Evolutionary conservation across 140 eudicot species (phyloP).

Genomic region (Cichorium intybus): DNA sequence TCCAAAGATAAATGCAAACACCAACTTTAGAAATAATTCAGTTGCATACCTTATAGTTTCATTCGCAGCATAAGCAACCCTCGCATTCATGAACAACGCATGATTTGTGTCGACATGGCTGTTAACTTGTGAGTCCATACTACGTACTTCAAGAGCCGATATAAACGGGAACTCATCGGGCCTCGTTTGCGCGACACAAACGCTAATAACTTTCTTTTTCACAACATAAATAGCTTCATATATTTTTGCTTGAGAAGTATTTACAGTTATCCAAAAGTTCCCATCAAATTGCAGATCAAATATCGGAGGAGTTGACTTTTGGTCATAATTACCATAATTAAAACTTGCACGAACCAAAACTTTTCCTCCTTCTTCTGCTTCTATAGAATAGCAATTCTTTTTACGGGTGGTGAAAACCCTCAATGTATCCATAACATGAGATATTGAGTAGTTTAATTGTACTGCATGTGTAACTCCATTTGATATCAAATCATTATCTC

Average conservation of each 20-base stretch:
- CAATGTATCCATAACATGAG: constrained; percentile 45
- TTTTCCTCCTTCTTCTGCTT: constrained; percentile 20
- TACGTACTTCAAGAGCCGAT: constrained; percentile 54
- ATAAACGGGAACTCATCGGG: constrained; percentile 51
- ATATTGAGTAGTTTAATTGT: constrained; percentile 28
- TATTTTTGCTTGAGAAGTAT: neutral
- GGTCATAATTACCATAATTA: constrained; percentile 63
- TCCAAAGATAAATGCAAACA: neutral
- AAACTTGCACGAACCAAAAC: constrained; percentile 47
- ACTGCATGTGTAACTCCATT: constrained; percentile 39
- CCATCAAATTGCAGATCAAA: constrained; percentile 63
- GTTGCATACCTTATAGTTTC: constrained; percentile 39
- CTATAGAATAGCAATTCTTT: constrained; percentile 49
- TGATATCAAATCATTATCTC: constrained; percentile 34
- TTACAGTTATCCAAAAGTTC: constrained; percentile 45
- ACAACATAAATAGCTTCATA: constrained; percentile 48
- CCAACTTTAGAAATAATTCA: neutral
- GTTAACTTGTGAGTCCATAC: constrained; percentile 43
- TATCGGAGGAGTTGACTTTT: constrained; percentile 39
- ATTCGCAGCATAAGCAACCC: constrained; percentile 48
- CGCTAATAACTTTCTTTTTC: constrained; percentile 34
- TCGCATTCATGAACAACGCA: constrained; percentile 35
- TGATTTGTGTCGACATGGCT: constrained; percentile 9
- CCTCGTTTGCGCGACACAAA: constrained; percentile 58
- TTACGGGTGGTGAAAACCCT: constrained; percentile 46